These are phyloP conservation scores for Aspergillus ochraceus DNA, from an alignment of 2,329 filamentous ascomycete species.

Conservation along the genomic window DNA sequence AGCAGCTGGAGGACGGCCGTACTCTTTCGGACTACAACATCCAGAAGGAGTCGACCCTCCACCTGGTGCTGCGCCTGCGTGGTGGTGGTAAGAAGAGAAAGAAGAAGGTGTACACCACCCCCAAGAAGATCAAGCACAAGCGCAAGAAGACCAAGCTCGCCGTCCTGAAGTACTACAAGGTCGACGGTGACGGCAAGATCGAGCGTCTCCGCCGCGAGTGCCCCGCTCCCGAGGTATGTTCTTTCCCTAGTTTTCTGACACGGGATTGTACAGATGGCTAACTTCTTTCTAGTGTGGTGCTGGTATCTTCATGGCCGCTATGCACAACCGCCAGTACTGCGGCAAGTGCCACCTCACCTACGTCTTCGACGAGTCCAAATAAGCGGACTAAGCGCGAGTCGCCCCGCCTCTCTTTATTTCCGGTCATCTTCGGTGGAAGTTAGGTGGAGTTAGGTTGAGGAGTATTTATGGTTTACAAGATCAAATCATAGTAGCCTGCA, in stretches of 20 bases:
- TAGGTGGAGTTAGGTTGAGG: slow-evolving; percentile 14
- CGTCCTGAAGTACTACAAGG: slow-evolving; percentile 99
- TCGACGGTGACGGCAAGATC: slow-evolving; percentile 99
- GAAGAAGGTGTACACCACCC: slow-evolving; percentile 99
- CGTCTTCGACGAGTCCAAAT: slow-evolving; percentile 67
- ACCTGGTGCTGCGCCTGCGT: slow-evolving; percentile 96
- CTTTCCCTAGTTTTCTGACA: neutral
- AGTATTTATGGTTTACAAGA: slow-evolving; percentile 18
- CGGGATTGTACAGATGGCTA: slow-evolving; percentile 33
- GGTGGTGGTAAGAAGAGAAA: slow-evolving; percentile 99
- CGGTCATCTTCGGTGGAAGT: slow-evolving; percentile 16
- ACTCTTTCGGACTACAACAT: slow-evolving; percentile 99
- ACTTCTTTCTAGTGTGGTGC: slow-evolving; percentile 75
- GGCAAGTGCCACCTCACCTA: slow-evolving; percentile 70
- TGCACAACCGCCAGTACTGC: slow-evolving; percentile 99
- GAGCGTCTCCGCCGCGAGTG: slow-evolving; percentile 99
- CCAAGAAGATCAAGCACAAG: slow-evolving; percentile 99
- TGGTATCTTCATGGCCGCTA: slow-evolving; percentile 99
- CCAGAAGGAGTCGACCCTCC: slow-evolving; percentile 99
- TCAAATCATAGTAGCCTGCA: slow-evolving; percentile 16
- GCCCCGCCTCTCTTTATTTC: slow-evolving; percentile 13
- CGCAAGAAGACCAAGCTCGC: slow-evolving; percentile 99
- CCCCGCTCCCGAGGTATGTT: slow-evolving; percentile 80
- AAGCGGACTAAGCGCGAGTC: slow-evolving; percentile 31
- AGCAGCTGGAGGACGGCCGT: slow-evolving; percentile 99